phyloP scores from a whole-genome alignment of 1,284 basidiomycete genomes.

The Malassezia japonica region DNA sequence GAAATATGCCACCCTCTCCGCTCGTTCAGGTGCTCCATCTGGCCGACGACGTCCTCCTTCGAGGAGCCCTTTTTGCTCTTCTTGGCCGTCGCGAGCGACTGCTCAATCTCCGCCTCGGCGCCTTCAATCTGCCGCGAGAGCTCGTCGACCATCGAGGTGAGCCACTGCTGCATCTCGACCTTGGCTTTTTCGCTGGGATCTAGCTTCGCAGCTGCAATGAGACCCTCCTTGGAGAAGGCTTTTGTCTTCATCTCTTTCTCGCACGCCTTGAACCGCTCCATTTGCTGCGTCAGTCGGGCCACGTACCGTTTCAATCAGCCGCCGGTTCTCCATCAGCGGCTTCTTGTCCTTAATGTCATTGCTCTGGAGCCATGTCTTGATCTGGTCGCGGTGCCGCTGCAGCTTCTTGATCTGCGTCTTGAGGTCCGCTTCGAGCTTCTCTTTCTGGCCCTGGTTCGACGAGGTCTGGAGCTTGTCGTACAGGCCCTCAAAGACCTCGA shows the following conservation, averaged over 20 bases:
- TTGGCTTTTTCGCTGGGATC: constrained; percentile 97
- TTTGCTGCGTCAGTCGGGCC: constrained; percentile 63
- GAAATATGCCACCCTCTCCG: constrained; percentile 90
- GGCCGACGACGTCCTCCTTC: constrained; percentile 64
- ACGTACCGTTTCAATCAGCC: constrained; percentile 90
- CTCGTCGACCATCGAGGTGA: constrained; percentile 62
- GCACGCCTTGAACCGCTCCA: constrained; percentile 99
- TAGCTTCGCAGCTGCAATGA: constrained; percentile 84
- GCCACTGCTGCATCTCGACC: constrained; percentile 64
- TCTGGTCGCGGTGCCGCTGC: constrained; percentile 92
- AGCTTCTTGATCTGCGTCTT: constrained; percentile 69
- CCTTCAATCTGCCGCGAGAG: constrained; percentile 84
- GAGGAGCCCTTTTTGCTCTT: constrained; percentile 63
- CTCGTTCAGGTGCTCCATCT: constrained; percentile 82
- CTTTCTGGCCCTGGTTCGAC: constrained; percentile 46
- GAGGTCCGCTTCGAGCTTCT: constrained; percentile 48
- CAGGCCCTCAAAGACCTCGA: constrained; percentile 46
- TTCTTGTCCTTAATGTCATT: constrained; percentile 99
- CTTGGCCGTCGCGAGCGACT: constrained; percentile 63
- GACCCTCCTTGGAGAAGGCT: constrained; percentile 96
- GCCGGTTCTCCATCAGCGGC: constrained; percentile 79
- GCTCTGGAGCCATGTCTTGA: constrained; percentile 96
- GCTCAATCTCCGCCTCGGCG: constrained; percentile 89
- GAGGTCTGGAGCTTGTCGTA: constrained; percentile 46
- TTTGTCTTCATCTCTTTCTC: constrained; percentile 99